These are phyloP conservation scores for Jamesozyma jinghongensis DNA, from an alignment of 805 yeast species.

Conservation along the genomic window DNA sequence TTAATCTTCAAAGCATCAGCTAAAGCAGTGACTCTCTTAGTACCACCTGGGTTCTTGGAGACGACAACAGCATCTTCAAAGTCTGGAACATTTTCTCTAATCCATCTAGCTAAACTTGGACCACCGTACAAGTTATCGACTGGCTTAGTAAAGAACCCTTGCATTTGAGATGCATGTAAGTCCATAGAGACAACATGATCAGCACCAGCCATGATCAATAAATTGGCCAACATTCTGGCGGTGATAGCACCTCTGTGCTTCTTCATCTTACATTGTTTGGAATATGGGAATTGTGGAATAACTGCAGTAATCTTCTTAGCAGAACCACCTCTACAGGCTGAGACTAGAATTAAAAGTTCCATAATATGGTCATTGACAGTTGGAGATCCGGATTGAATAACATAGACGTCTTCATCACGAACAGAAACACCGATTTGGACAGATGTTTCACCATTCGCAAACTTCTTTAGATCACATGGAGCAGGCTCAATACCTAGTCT, in stretches of 20 bases:
- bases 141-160: constrained; percentile 95
- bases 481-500: constrained; percentile 89
- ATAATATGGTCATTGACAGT: constrained; percentile 84
- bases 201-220: constrained; percentile 96
- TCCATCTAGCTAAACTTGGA: constrained; percentile 94
- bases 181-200: constrained; percentile 98
- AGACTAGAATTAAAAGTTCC: constrained; percentile 87
- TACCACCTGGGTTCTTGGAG: constrained; percentile 98
- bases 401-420: constrained; percentile 93
- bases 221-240: constrained; percentile 94
- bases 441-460: constrained; percentile 95
- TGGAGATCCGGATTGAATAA: constrained; percentile 86
- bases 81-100: constrained; percentile 77
- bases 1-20: constrained; percentile 95
- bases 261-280: constrained; percentile 96
- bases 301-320: constrained; percentile 97
- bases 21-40: constrained; percentile 92
- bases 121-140: constrained; percentile 96
- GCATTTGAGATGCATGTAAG: constrained; percentile 94
- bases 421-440: constrained; percentile 93
- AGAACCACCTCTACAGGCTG: constrained; percentile 96
- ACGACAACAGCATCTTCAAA: constrained; percentile 89
- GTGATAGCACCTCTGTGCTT: constrained; percentile 98
- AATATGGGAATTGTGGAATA: constrained; percentile 94
- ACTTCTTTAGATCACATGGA: constrained; percentile 81